Evolutionary conservation across 345 rosid species (phyloP).

Genomic region (Excoecaria agallocha): DNA sequence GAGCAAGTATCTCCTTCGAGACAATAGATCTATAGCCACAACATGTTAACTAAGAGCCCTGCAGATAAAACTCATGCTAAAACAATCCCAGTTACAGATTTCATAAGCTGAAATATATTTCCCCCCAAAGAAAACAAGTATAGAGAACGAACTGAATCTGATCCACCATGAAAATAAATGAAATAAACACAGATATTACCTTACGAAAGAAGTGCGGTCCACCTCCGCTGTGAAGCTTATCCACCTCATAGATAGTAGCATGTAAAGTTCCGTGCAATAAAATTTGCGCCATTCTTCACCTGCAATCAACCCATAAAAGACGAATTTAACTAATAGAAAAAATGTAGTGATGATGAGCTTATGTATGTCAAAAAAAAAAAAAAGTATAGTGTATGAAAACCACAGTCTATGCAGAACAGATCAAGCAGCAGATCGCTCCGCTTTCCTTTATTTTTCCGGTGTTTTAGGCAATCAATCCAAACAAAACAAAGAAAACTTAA

Average conservation of each 20-base stretch:
- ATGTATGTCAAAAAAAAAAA: too few relatives aligned
- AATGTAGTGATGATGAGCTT: too few relatives aligned
- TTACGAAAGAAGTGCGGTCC: slow-evolving; percentile 53
- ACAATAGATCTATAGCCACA: neutral
- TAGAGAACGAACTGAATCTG: neutral
- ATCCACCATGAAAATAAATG: neutral
- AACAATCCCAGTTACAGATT: neutral
- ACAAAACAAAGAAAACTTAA: too few relatives aligned
- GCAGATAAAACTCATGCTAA: neutral
- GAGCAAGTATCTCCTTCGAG: neutral
- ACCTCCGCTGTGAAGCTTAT: slow-evolving; percentile 47
- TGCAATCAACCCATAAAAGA: neutral
- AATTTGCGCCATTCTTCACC: slow-evolving; percentile 64
- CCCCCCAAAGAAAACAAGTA: neutral
- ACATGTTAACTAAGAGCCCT: too few relatives aligned
- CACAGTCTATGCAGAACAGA: too few relatives aligned
- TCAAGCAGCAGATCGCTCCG: too few relatives aligned
- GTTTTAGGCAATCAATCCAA: too few relatives aligned
- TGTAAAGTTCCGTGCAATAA: slow-evolving; percentile 83
- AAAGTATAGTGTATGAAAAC: too few relatives aligned
- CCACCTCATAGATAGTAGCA: slow-evolving; percentile 84
- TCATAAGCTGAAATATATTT: neutral
- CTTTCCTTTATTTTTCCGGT: too few relatives aligned
- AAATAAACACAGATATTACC: slow-evolving; percentile 37
- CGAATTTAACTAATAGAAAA: neutral